Evolutionary conservation across 1,284 basidiomycete species (phyloP).

Genomic region (Cutaneotrichosporon mucoides): DNA sequence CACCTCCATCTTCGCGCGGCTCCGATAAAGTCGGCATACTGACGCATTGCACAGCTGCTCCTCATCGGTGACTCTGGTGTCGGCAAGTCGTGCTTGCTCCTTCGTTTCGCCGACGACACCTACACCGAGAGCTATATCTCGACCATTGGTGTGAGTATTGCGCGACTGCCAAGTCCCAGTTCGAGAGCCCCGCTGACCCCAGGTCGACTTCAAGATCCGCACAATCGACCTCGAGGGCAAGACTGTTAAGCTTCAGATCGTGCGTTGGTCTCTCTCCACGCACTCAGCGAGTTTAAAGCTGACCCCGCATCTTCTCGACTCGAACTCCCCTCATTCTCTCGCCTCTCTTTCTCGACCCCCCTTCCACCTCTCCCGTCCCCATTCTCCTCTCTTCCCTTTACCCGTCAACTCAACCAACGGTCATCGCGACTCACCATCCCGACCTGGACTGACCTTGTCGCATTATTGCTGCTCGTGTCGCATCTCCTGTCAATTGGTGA

Average conservation of each 20-base stretch:
- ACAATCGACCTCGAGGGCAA: conserved; percentile 99
- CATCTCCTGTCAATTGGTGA: neutral
- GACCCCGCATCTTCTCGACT: conserved; percentile 20
- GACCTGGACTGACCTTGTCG: conserved; percentile 16
- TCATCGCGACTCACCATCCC: conserved; percentile 3
- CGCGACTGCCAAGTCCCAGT: no score
- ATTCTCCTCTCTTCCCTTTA: neutral
- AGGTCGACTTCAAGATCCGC: conserved; percentile 98
- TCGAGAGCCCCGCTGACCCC: neutral
- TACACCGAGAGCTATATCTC: conserved; percentile 99
- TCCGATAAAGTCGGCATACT: neutral
- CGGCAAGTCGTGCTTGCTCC: conserved; percentile 93
- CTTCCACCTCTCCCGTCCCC: conserved; percentile 1
- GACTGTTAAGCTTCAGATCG: conserved; percentile 99
- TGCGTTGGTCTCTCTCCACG: conserved; percentile 52
- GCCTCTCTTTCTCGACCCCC: conserved; percentile 3
- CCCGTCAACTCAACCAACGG: neutral
- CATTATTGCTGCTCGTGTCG: conserved; percentile 1
- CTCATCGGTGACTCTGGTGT: conserved; percentile 81
- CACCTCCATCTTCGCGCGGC: neutral
- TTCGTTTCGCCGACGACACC: conserved; percentile 98
- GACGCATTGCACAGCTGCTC: conserved; percentile 54
- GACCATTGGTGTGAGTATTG: conserved; percentile 72
- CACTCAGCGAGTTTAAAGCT: conserved; percentile 31
- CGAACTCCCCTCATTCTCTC: conserved; percentile 14